Percentiles rank a stretch among this genome's conserved stretches.
phyloP scores from a whole-genome alignment of 495 filamentous ascomycete genomes.

The Tuber umbilicatum region DNA sequence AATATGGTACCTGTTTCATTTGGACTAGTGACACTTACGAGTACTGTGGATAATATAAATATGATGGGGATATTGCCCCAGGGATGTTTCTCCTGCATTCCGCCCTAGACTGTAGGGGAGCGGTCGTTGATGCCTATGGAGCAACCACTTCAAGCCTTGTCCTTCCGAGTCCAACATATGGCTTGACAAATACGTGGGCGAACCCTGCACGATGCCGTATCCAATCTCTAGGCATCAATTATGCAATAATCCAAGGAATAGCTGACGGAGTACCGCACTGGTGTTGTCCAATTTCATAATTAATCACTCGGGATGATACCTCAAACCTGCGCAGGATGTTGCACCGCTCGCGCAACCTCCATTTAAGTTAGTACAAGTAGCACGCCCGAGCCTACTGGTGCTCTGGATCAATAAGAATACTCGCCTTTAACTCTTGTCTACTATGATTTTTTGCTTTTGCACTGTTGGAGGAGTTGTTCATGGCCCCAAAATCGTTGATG shows the following conservation, averaged over 20 bases:
- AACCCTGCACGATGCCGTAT: not conserved
- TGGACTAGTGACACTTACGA: not conserved
- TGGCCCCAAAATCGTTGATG: not conserved
- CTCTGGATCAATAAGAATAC: not conserved
- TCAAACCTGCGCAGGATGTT: not conserved
- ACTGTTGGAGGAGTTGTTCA: not conserved
- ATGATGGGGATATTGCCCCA: not conserved
- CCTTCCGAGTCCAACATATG: not conserved
- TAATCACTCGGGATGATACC: not conserved
- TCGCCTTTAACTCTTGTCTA: not conserved
- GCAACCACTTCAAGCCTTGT: not conserved
- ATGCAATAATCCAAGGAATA: not conserved
- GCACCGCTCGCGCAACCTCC: not conserved
- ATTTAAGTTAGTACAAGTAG: not conserved
- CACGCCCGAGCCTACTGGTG: not conserved
- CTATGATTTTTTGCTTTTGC: not conserved
- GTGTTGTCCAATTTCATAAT: not conserved
- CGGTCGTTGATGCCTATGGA: not conserved
- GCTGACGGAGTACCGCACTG: not conserved
- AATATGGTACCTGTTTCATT: not conserved
- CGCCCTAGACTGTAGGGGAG: not conserved
- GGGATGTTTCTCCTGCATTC: not conserved
- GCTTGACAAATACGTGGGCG: not conserved
- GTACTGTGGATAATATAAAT: not conserved
- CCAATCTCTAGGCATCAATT: not conserved